Evolutionary conservation across 2,329 filamentous ascomycete genomes (phyloP).

Genomic region (Tolypocladium pustulatum): DNA sequence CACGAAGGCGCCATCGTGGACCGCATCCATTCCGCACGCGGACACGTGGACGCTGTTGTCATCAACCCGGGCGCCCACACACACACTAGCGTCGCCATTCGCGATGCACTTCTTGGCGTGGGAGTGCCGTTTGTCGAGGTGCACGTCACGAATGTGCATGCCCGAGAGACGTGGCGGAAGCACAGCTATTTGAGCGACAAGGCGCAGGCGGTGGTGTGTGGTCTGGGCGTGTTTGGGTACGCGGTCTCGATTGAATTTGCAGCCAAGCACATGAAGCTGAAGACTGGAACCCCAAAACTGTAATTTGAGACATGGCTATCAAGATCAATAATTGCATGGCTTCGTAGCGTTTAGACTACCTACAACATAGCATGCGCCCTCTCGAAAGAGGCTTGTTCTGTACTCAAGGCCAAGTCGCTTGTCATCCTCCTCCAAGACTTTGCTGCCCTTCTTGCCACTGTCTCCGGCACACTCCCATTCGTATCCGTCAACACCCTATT

Average conservation of each 20-base stretch:
- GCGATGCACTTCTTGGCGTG: slow-evolving; percentile 63
- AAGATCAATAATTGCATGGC: too few relatives aligned
- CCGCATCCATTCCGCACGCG: slow-evolving; percentile 53
- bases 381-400: slow-evolving; percentile 2
- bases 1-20: slow-evolving; percentile 67
- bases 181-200: slow-evolving; percentile 69
- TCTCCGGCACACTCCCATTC: slow-evolving; percentile 53
- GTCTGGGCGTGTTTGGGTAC: slow-evolving; percentile 55
- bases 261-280: slow-evolving; percentile 33
- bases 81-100: slow-evolving; percentile 64
- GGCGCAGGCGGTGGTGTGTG: slow-evolving; percentile 63
- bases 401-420: slow-evolving; percentile 18
- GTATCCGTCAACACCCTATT: slow-evolving; percentile 19
- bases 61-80: slow-evolving; percentile 71
- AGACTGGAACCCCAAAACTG: slow-evolving; percentile 11
- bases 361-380: slow-evolving; percentile 24
- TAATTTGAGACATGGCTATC: not conserved
- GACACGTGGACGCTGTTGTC: slow-evolving; percentile 49
- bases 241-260: slow-evolving; percentile 47
- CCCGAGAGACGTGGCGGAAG: slow-evolving; percentile 56
- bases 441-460: slow-evolving; percentile 44
- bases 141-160: slow-evolving; percentile 68
- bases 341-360: not conserved
- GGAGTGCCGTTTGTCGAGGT: slow-evolving; percentile 66
- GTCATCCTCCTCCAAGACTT: slow-evolving; percentile 40